Evolutionary conservation across 306 rosid species (phyloP).

Genomic region (Cucurbita ficifolia): DNA sequence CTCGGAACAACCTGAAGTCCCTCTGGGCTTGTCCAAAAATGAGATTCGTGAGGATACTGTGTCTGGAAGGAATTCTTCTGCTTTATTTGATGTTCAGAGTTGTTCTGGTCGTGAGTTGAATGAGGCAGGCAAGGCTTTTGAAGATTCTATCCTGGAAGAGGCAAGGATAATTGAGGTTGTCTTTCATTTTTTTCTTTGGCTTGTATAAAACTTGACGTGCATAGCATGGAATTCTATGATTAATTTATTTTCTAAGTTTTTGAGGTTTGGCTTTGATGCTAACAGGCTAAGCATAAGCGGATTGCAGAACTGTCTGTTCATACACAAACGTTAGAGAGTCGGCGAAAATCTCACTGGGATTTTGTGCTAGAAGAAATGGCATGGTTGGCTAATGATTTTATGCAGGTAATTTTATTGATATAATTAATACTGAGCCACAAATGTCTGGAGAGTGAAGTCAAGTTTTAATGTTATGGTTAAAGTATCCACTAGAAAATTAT

Average conservation of each 20-base stretch:
- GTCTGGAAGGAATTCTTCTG: conserved; percentile 23
- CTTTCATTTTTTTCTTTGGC: conserved; percentile 8
- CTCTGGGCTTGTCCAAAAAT: conserved; percentile 18
- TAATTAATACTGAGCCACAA: neutral
- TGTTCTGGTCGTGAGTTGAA: conserved; percentile 24
- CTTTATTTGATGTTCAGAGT: conserved; percentile 28
- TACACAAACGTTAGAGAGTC: conserved; percentile 36
- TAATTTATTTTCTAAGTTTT: conserved; percentile 9
- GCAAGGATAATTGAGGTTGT: conserved; percentile 76
- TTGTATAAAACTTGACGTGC: conserved; percentile 6
- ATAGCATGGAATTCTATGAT: conserved; percentile 3
- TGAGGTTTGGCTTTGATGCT: conserved; percentile 12
- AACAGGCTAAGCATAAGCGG: conserved; percentile 89
- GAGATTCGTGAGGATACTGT: conserved; percentile 26
- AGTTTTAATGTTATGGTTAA: neutral
- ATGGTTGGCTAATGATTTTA: conserved; percentile 99
- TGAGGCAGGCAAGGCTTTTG: conserved; percentile 57
- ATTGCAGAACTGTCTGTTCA: conserved; percentile 66
- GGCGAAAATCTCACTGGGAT: conserved; percentile 74
- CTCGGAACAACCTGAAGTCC: conserved; percentile 19
- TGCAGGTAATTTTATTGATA: conserved; percentile 44
- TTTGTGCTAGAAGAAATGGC: conserved; percentile 95
- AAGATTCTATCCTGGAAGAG: conserved; percentile 85
- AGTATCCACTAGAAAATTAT: neutral
- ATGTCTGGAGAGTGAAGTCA: neutral